Base-by-base conservation (phyloP, 768 basidiomycete genomes). In the Sporobolomyces roseus region DNA sequence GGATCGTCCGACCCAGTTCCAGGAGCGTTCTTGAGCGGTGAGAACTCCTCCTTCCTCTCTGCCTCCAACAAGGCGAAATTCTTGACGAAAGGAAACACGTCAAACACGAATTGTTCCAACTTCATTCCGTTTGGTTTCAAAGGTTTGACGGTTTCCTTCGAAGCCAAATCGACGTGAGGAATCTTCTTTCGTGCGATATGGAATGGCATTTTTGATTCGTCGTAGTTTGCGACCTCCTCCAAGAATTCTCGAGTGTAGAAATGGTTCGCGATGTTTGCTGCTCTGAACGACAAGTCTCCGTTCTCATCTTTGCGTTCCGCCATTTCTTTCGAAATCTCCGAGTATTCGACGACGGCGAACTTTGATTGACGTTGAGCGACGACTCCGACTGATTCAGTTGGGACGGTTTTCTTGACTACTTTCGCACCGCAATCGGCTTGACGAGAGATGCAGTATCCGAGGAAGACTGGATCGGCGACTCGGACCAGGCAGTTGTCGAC, bases 141-240 rank as follows among this genome's bases (percentile, higher is more conserved):
- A 3, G 96, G 93, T 77, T 93, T 93, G 77, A 93, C 79, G 6
- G 76, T 30, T 68, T 85, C 81, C 25, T 90, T 93, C 19, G 84
- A 83, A 63, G 83, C 76, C 66, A 91, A 75, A 77, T 91, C 86
- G 70, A 93, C 81, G 74, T 88, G 85, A 10, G 92, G 83, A 73
- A 99, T 98, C 84, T 98, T 99, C 81, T 99, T 99, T 74, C 88
- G 86, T 46, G 96, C 96, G 75, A 99, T 93, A 81, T 99, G 96
- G 85, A 90, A 97, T 19, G 93, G 88, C 80, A 99, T 89, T 65
- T 90, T 82, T 51, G 85, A 82, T 78, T 97, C 94, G 68, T 69
- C 68, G 78, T 94, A 92, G 4, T 83, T 79, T 74, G 89, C 86
- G 59, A 93, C 88, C 48, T 81, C 78, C 68, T 87, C 84, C 64